Percentiles rank a stretch among this genome's conserved stretches.
Conservation (phyloP, 352 stramenopile genomes). For the Globisporangium splendens region DNA sequence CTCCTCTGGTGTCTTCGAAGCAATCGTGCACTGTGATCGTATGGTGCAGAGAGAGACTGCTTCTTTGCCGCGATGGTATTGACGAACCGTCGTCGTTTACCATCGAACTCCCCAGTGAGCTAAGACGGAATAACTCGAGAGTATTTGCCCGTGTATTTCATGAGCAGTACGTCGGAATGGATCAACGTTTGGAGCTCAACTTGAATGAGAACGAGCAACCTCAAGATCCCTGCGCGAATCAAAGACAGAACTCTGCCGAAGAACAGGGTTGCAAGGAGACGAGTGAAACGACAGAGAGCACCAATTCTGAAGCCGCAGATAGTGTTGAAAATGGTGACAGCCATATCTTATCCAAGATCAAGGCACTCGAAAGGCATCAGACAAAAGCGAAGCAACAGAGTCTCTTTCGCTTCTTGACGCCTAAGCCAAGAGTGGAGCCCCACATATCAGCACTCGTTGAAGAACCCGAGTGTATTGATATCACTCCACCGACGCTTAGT, state of each 20-base stretch:
- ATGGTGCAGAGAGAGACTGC: slow-evolving; percentile 11
- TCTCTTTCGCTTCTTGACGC: slow-evolving; percentile 29
- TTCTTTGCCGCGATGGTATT: slow-evolving; percentile 18
- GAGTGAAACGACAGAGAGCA: neutral
- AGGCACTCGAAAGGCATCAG: slow-evolving; percentile 42
- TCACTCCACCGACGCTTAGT: neutral
- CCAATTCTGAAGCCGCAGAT: neutral
- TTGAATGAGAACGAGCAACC: neutral
- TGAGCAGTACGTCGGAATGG: slow-evolving; percentile 21
- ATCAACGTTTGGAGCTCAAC: slow-evolving; percentile 15
- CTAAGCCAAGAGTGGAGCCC: neutral
- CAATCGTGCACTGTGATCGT: slow-evolving; percentile 16
- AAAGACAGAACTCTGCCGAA: neutral
- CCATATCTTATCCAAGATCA: slow-evolving; percentile 43
- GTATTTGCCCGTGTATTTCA: slow-evolving; percentile 25
- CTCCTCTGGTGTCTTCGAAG: neutral
- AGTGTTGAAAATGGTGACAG: slow-evolving; percentile 18
- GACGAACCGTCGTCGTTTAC: slow-evolving; percentile 2
- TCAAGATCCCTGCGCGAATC: neutral
- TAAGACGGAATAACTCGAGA: slow-evolving; percentile 2
- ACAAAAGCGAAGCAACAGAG: slow-evolving; percentile 42
- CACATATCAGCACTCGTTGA: neutral
- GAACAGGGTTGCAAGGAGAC: neutral
- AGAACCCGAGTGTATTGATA: neutral
- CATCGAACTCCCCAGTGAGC: neutral